phyloP scores from a whole-genome alignment of 225 moss, liverwort and hornwort genomes.

The Neckera pumila region DNA sequence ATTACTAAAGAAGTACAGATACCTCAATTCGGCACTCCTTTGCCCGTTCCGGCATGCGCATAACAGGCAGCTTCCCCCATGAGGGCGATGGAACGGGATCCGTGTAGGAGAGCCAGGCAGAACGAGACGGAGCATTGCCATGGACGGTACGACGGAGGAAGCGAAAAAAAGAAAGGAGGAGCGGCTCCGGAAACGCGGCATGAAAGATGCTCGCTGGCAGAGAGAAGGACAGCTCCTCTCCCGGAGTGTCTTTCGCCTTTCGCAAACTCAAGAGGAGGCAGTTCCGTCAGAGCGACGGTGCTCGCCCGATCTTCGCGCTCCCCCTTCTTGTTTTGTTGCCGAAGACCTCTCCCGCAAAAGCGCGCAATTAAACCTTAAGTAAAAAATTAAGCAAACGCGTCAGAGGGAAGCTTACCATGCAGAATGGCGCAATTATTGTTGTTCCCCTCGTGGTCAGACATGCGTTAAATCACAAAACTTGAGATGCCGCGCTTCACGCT shows the following conservation, averaged over 20 bases:
- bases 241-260: neutral
- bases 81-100: neutral
- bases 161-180: neutral
- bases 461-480: neutral
- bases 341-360: neutral
- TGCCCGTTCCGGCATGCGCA: conserved; percentile 1
- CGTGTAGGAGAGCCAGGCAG: neutral
- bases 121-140: neutral
- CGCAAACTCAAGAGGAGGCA: neutral
- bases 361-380: neutral
- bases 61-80: neutral
- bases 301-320: neutral
- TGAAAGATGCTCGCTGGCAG: neutral
- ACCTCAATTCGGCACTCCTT: neutral
- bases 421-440: neutral
- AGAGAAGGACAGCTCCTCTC: neutral
- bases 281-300: neutral
- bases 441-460: neutral
- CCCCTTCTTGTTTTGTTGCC: neutral
- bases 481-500: neutral
- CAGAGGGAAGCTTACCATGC: neutral
- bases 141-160: neutral
- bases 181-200: neutral
- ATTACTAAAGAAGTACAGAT: neutral
- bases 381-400: neutral